Conservation (phyloP, 1,284 basidiomycete genomes). For the Leccinum fuscescens region DNA sequence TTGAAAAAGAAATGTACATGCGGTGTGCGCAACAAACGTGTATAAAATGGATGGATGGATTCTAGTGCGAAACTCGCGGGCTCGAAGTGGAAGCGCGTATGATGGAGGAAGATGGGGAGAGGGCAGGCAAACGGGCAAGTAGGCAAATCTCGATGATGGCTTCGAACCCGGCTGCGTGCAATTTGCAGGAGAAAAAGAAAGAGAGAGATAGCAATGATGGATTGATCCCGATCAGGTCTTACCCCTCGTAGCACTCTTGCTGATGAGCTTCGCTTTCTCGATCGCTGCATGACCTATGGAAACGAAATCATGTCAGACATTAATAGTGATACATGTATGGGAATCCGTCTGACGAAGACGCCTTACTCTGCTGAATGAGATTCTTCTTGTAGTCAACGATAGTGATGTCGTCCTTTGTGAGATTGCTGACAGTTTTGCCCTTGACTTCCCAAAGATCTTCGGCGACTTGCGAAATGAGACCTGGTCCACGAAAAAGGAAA, state of each 20-base stretch:
- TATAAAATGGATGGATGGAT: conserved; percentile 6
- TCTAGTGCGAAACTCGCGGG: conserved; percentile 3
- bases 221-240: conserved; percentile 43
- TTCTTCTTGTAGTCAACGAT: conserved; percentile 91
- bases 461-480: conserved; percentile 91
- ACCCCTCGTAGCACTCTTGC: conserved; percentile 69
- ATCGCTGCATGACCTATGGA: conserved; percentile 66
- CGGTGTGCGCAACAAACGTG: conserved; percentile 18
- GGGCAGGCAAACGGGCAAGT: neutral
- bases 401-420: conserved; percentile 85
- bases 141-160: neutral
- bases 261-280: conserved; percentile 91
- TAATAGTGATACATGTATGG: neutral
- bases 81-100: neutral
- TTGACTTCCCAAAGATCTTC: conserved; percentile 99
- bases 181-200: neutral
- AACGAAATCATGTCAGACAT: conserved; percentile 7
- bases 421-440: conserved; percentile 89
- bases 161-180: neutral
- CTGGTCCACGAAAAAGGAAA: conserved; percentile 35
- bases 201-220: neutral
- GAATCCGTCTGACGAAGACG: conserved; percentile 17
- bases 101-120: neutral
- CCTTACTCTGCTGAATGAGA: conserved; percentile 65
- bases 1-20: conserved; percentile 5